These are phyloP conservation scores for Euphorbia celastroides DNA, from an alignment of 441 rosid species.

Conservation along the genomic window DNA sequence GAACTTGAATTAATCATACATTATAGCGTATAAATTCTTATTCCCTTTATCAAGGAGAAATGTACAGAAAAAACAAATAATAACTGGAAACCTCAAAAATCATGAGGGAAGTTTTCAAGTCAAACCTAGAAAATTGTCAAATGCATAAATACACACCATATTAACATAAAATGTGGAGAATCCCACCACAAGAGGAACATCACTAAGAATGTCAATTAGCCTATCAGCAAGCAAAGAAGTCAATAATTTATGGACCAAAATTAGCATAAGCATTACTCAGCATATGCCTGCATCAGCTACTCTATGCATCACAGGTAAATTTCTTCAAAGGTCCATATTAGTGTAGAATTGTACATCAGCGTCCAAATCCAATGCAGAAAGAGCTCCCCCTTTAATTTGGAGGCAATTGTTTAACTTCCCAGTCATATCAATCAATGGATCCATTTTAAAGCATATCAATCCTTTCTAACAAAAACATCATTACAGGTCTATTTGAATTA, in stretches of 20 bases:
- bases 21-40: no score
- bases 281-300: neutral
- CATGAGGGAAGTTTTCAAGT: neutral
- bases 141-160: neutral
- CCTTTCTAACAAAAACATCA: neutral
- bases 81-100: neutral
- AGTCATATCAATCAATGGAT: neutral
- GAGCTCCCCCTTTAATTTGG: neutral
- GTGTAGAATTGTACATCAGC: neutral
- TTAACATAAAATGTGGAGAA: neutral
- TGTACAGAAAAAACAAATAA: neutral
- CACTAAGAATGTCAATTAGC: neutral
- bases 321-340: neutral
- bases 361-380: neutral
- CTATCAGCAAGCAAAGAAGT: neutral
- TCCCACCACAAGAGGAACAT: neutral
- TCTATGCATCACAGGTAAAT: neutral
- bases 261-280: neutral
- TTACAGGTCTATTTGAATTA: neutral
- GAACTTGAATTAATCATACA: no score
- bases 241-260: neutral
- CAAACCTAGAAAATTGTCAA: slow-evolving; percentile 4
- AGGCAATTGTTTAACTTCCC: neutral
- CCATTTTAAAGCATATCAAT: neutral
- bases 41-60: no score